Conservation (phyloP, 1,139 yeast genomes). For the Geotrichum macrosporum region DNA sequence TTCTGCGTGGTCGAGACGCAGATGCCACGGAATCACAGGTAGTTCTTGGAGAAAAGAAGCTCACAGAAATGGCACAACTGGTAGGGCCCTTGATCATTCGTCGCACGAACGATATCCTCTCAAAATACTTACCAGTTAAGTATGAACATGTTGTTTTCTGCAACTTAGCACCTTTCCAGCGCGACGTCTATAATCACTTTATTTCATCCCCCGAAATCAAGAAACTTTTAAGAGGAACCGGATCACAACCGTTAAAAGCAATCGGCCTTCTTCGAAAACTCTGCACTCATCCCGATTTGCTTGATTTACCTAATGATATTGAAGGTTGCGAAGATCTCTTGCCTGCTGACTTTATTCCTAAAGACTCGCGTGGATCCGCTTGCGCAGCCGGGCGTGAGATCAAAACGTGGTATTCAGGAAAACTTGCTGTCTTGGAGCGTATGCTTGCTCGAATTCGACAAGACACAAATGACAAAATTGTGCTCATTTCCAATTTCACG, state of each 20-base stretch:
- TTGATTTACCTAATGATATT: conserved; percentile 70
- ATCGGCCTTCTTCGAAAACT: conserved; percentile 83
- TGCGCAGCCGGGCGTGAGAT: conserved; percentile 59
- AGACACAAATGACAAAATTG: conserved; percentile 92
- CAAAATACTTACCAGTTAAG: conserved; percentile 90
- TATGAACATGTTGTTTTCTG: conserved; percentile 95
- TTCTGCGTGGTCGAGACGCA: conserved; percentile 84
- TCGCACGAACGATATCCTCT: conserved; percentile 89
- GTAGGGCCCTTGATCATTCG: conserved; percentile 91
- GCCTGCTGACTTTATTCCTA: conserved; percentile 67
- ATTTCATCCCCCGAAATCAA: conserved; percentile 77
- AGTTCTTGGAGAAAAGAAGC: conserved; percentile 62
- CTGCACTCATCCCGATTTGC: conserved; percentile 88
- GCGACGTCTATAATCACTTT: conserved; percentile 63
- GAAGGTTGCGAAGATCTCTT: conserved; percentile 61
- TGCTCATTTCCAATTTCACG: conserved; percentile 87
- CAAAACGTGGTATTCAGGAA: conserved; percentile 54
- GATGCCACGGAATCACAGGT: conserved; percentile 81
- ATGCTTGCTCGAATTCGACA: conserved; percentile 69
- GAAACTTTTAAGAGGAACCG: conserved; percentile 61
- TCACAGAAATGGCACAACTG: conserved; percentile 63
- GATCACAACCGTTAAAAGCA: conserved; percentile 84
- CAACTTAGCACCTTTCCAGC: conserved; percentile 75
- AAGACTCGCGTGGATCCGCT: conserved; percentile 43
- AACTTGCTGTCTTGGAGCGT: conserved; percentile 55